These are phyloP conservation scores for Coix lacrymajobi DNA, from an alignment of 176 grass and related monocot genomes.

Conservation along the genomic window DNA sequence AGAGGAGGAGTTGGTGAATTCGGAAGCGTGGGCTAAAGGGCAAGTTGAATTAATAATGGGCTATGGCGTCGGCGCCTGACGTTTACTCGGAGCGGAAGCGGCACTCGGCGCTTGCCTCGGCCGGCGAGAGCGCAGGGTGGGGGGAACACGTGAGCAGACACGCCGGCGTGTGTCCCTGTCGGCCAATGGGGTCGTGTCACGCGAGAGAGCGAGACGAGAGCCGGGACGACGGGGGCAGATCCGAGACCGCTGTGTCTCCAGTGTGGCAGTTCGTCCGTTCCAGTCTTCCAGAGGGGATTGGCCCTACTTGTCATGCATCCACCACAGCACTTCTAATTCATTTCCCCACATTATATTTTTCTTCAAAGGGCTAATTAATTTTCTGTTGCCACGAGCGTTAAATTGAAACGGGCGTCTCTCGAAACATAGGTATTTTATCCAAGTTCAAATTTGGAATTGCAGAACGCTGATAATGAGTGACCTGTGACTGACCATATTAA, in stretches of 20 bases:
- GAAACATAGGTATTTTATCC: neutral
- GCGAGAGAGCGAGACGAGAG: neutral
- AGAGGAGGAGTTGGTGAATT: neutral
- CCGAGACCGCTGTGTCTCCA: neutral
- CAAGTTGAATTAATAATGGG: constrained; percentile 21
- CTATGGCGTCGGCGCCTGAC: neutral
- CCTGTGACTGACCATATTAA: neutral
- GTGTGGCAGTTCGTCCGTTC: neutral
- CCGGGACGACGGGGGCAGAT: neutral
- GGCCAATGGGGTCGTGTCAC: neutral
- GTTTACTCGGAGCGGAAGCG: neutral
- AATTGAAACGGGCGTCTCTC: neutral
- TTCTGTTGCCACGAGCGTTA: no score
- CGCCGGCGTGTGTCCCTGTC: neutral
- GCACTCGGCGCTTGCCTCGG: neutral
- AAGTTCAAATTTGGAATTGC: neutral
- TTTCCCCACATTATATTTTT: no score
- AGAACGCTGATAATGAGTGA: neutral
- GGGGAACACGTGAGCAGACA: neutral
- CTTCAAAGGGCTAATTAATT: no score
- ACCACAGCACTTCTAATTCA: no score
- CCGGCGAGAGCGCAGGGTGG: neutral
- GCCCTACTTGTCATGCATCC: neutral
- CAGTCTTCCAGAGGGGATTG: neutral
- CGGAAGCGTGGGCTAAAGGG: neutral